These are phyloP conservation scores for Phytophthora capsici DNA, from an alignment of 352 stramenopile species.

Conservation along the genomic window DNA sequence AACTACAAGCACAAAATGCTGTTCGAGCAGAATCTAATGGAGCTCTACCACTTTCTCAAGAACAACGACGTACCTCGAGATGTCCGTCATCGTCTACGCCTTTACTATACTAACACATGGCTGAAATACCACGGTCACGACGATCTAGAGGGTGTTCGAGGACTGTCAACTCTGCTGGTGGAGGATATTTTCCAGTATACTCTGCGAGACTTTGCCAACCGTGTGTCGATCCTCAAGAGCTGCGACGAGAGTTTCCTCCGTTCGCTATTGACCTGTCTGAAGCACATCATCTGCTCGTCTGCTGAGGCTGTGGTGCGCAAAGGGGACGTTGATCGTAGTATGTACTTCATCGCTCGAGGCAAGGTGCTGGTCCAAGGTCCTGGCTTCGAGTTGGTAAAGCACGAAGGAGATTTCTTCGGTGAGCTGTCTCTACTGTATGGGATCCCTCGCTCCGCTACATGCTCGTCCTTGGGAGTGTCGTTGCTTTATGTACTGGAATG, in stretches of 20 bases:
- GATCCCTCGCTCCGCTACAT: slow-evolving; percentile 80
- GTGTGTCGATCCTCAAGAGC: slow-evolving; percentile 69
- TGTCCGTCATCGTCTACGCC: slow-evolving; percentile 55
- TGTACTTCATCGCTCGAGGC: slow-evolving; percentile 78
- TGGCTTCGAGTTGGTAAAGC: slow-evolving; percentile 76
- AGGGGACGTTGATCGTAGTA: slow-evolving; percentile 70
- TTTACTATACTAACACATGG: slow-evolving; percentile 79
- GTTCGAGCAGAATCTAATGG: slow-evolving; percentile 72
- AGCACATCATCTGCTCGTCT: slow-evolving; percentile 73
- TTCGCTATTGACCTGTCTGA: slow-evolving; percentile 63
- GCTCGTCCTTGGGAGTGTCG: slow-evolving; percentile 66
- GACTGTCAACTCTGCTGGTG: slow-evolving; percentile 63
- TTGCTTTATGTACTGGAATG: slow-evolving; percentile 84
- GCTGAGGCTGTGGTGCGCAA: slow-evolving; percentile 66
- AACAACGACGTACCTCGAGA: slow-evolving; percentile 63
- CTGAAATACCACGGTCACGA: slow-evolving; percentile 69
- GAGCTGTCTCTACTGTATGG: slow-evolving; percentile 73
- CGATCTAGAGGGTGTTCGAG: slow-evolving; percentile 60
- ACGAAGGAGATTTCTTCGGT: slow-evolving; percentile 81
- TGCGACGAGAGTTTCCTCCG: slow-evolving; percentile 76
- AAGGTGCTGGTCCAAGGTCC: slow-evolving; percentile 68
- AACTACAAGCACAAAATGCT: slow-evolving; percentile 74
- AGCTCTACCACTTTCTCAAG: slow-evolving; percentile 67
- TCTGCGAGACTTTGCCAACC: slow-evolving; percentile 59
- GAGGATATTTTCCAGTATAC: slow-evolving; percentile 78